Evolutionary conservation across 176 grass and related monocot genomes (phyloP).

Genomic region (Pharus latifolius): DNA sequence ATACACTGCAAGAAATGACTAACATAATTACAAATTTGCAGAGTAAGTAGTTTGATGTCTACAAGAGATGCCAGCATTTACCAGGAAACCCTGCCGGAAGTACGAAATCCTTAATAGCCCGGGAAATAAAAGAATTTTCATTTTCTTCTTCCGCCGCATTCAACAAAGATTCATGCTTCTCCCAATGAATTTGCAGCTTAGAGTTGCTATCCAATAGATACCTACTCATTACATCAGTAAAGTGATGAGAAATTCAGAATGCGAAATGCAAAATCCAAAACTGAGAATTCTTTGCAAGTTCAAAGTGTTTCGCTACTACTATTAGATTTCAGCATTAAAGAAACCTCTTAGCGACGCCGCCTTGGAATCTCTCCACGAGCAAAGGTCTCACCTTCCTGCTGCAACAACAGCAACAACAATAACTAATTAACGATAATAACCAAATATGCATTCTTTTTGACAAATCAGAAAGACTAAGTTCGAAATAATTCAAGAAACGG

Average conservation of each 20-base stretch:
- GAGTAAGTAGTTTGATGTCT: background rate
- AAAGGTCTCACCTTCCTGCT: slow-evolving; percentile 39
- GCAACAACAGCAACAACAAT: background rate
- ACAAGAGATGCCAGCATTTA: slow-evolving; percentile 10
- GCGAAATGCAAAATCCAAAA: background rate
- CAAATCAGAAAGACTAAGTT: too few species aligned
- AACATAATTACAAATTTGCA: background rate
- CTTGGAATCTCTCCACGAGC: slow-evolving; percentile 64
- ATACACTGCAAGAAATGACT: background rate
- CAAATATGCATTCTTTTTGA: too few species aligned
- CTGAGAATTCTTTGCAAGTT: background rate
- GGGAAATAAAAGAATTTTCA: slow-evolving; percentile 23
- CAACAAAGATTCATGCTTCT: slow-evolving; percentile 8
- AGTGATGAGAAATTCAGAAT: background rate
- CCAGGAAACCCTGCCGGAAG: slow-evolving; percentile 84
- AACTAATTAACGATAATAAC: too few species aligned
- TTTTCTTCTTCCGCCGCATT: slow-evolving; percentile 14
- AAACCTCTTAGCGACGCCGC: slow-evolving; percentile 65
- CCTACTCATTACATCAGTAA: slow-evolving; percentile 22
- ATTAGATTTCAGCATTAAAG: background rate
- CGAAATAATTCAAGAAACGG: background rate
- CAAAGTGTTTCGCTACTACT: background rate
- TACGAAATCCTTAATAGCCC: slow-evolving; percentile 50
- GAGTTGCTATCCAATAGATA: slow-evolving; percentile 39
- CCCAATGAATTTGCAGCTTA: slow-evolving; percentile 30